A percentile compares a stretch with the other conserved stretches of the same genome.
Evolutionary conservation across 192 early-diverging fungal genomes (phyloP).

Genomic region (Endogone sp.): DNA sequence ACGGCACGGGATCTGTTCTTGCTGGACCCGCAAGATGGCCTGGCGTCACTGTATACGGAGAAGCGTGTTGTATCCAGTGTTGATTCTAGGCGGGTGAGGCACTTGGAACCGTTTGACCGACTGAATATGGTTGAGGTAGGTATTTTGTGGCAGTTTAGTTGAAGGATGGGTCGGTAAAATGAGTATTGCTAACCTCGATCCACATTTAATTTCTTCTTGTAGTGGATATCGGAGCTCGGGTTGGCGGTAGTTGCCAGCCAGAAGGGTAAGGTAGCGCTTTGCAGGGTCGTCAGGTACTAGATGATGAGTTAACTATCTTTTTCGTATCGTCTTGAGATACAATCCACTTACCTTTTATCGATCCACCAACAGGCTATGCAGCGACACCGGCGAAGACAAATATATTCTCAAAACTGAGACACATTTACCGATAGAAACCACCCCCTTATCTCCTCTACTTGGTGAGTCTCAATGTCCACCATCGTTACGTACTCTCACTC

Average conservation of each 20-base stretch:
- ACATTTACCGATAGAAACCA: not conserved
- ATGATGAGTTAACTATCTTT: too few species aligned
- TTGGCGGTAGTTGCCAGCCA: slow-evolving; percentile 28
- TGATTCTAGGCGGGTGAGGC: slow-evolving; percentile 17
- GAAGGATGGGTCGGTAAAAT: too few species aligned
- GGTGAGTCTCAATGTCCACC: not conserved
- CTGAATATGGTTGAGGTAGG: slow-evolving; percentile 23
- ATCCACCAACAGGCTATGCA: too few species aligned
- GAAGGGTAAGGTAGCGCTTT: slow-evolving; percentile 26
- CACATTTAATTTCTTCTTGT: too few species aligned
- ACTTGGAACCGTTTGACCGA: slow-evolving; percentile 31
- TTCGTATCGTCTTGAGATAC: too few species aligned
- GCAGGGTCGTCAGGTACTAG: not conserved
- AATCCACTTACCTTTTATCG: too few species aligned
- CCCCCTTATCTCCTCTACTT: not conserved
- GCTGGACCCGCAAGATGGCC: not conserved
- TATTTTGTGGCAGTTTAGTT: too few species aligned
- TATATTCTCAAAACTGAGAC: not conserved
- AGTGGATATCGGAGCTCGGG: slow-evolving; percentile 19
- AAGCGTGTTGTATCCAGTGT: slow-evolving; percentile 20
- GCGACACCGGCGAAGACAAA: not conserved
- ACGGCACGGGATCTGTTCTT: not conserved
- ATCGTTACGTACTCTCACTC: not conserved
- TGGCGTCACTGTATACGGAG: slow-evolving; percentile 23
- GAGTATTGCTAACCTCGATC: too few species aligned